These are phyloP conservation scores for Micromonas pusilla DNA, from an alignment of 139 green algal species.

Conservation along the genomic window DNA sequence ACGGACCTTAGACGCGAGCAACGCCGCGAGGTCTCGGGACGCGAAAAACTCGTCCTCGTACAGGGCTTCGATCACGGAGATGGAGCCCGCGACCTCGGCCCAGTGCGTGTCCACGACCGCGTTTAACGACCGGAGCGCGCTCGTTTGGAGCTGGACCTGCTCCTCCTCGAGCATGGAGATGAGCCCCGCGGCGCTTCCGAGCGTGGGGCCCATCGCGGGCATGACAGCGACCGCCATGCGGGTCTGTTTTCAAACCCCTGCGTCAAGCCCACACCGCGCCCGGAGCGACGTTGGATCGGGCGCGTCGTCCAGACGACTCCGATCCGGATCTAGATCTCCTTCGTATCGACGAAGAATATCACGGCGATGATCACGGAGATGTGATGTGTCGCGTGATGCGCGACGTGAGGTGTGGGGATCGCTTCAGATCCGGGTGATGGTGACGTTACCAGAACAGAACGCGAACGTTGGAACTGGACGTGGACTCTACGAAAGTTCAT, in stretches of 20 bases:
- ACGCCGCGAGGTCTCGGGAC: slow-evolving; percentile 80
- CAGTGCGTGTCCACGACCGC: not conserved
- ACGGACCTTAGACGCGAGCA: slow-evolving; percentile 93
- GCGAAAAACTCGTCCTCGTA: slow-evolving; percentile 92
- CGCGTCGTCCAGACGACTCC: too few species aligned
- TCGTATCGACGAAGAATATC: too few species aligned
- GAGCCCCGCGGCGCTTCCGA: slow-evolving; percentile 51
- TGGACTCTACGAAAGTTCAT: too few species aligned
- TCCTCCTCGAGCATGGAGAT: slow-evolving; percentile 76
- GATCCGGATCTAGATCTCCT: too few species aligned
- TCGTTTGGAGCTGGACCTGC: slow-evolving; percentile 40
- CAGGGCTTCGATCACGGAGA: slow-evolving; percentile 78
- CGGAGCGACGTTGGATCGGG: not conserved
- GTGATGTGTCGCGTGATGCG: too few species aligned
- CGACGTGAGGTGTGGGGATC: too few species aligned
- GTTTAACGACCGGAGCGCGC: slow-evolving; percentile 9
- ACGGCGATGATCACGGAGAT: too few species aligned
- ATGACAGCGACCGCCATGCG: not conserved
- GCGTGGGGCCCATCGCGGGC: not conserved
- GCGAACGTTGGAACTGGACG: too few species aligned
- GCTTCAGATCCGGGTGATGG: too few species aligned
- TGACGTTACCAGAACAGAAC: too few species aligned
- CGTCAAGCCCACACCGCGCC: not conserved
- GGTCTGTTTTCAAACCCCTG: not conserved
- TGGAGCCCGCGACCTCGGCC: slow-evolving; percentile 71